Evolutionary conservation across 1,139 yeast species (phyloP).

Genomic region (Yamadazyma siamensis): DNA sequence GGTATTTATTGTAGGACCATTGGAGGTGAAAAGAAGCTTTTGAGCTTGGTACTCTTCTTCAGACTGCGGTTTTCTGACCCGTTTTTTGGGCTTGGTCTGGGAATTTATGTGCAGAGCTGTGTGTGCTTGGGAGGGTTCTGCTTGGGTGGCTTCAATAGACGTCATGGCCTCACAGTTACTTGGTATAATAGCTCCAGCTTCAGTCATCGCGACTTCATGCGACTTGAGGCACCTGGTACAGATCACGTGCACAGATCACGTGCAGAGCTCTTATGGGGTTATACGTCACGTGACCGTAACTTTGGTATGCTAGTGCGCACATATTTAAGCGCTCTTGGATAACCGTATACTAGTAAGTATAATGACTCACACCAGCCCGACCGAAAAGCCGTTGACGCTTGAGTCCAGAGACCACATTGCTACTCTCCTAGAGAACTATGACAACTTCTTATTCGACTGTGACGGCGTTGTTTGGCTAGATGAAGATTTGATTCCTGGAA

Average conservation of each 20-base stretch:
- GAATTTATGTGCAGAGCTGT: neutral
- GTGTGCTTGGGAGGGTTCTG: neutral
- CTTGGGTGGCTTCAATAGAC: neutral
- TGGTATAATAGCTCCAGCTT: no score
- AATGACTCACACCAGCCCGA: no score
- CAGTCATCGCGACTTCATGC: neutral
- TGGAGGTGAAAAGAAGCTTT: constrained; percentile 32
- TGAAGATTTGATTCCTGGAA: constrained; percentile 65
- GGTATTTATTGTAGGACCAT: constrained; percentile 53
- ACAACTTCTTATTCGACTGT: constrained; percentile 86
- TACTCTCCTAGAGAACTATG: constrained; percentile 59
- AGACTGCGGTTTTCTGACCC: constrained; percentile 51
- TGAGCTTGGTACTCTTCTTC: constrained; percentile 52
- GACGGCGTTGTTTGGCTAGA: constrained; percentile 96
- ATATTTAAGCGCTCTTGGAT: no score
- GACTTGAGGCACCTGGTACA: no score
- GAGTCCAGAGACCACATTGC: constrained; percentile 45
- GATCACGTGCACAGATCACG: no score
- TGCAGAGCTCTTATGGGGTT: no score
- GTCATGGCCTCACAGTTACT: neutral
- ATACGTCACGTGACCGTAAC: no score
- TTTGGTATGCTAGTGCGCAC: no score
- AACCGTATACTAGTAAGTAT: no score
- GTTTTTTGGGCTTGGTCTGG: constrained; percentile 4
- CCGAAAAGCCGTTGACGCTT: no score